Evolutionary conservation across 2,329 filamentous ascomycete species (phyloP).

Genomic region (Pyrenophora teres): DNA sequence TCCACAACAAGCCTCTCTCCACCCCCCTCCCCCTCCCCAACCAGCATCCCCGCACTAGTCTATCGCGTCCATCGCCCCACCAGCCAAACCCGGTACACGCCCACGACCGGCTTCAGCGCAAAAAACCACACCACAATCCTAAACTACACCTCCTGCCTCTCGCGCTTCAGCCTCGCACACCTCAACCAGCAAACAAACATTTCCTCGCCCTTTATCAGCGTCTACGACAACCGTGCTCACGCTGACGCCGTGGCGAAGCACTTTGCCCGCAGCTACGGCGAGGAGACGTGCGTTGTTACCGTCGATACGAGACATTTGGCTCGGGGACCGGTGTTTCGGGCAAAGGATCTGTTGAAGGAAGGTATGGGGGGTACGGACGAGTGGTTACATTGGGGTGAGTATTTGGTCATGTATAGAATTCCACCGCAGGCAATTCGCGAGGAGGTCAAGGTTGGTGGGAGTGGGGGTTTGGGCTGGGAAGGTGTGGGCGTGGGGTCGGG

Average conservation of each 20-base stretch:
- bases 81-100: conserved; percentile 40
- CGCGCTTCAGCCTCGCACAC: conserved; percentile 38
- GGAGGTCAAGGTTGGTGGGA: conserved; percentile 18
- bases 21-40: conserved; percentile 17
- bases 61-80: conserved; percentile 38
- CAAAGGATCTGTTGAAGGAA: conserved; percentile 33
- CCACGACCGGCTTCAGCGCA: conserved; percentile 37
- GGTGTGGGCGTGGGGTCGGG: background rate
- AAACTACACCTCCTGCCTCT: conserved; percentile 27
- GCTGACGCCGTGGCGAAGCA: conserved; percentile 34
- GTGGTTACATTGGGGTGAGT: conserved; percentile 43
- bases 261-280: conserved; percentile 25
- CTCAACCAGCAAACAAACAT: conserved; percentile 43
- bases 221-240: conserved; percentile 35
- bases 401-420: conserved; percentile 43
- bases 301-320: conserved; percentile 40
- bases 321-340: conserved; percentile 40
- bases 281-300: conserved; percentile 32
- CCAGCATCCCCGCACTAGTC: conserved; percentile 32
- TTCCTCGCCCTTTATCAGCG: conserved; percentile 41
- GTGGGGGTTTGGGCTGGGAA: conserved; percentile 13
- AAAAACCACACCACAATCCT: conserved; percentile 46
- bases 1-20: background rate
- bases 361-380: conserved; percentile 1
- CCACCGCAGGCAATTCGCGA: conserved; percentile 39